phyloP scores from a whole-genome alignment of 305 asterid genomes.

The Solanum hybrid region DNA sequence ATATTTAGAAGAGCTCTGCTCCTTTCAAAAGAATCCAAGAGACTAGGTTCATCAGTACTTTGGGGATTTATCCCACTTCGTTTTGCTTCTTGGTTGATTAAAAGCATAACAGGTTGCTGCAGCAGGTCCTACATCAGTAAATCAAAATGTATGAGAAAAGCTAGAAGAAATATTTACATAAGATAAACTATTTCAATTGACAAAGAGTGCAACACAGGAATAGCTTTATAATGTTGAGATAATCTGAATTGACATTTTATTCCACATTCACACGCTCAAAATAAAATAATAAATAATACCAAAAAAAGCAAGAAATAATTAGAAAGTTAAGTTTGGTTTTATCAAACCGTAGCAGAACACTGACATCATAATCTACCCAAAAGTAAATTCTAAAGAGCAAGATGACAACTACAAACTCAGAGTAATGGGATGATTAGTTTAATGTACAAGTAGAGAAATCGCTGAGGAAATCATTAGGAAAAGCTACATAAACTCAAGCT shows the following conservation, averaged over 20 bases:
- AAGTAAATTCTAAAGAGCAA: background rate
- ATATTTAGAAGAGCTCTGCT: slow-evolving; percentile 39
- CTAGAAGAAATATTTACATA: background rate
- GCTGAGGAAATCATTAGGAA: background rate
- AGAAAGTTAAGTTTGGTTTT: background rate
- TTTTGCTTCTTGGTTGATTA: slow-evolving; percentile 49
- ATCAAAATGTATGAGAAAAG: background rate
- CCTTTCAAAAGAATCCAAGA: slow-evolving; percentile 40
- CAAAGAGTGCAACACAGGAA: background rate
- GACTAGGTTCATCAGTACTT: slow-evolving; percentile 23
- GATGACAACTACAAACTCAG: background rate
- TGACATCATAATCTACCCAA: background rate
- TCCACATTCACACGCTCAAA: background rate
- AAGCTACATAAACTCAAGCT: background rate
- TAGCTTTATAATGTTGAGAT: background rate
- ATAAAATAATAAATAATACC: background rate
- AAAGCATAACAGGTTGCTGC: slow-evolving; percentile 66
- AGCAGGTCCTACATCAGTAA: slow-evolving; percentile 52
- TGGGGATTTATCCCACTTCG: slow-evolving; percentile 28
- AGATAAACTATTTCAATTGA: background rate
- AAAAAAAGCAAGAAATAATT: background rate
- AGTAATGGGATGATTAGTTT: background rate
- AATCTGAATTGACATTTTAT: background rate
- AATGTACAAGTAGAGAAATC: background rate
- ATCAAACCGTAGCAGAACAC: background rate